Percentiles rank a stretch among this genome's conserved stretches.
phyloP scores from a whole-genome alignment of 164 flowering plant species.

The Magnolia changhungtana region DNA sequence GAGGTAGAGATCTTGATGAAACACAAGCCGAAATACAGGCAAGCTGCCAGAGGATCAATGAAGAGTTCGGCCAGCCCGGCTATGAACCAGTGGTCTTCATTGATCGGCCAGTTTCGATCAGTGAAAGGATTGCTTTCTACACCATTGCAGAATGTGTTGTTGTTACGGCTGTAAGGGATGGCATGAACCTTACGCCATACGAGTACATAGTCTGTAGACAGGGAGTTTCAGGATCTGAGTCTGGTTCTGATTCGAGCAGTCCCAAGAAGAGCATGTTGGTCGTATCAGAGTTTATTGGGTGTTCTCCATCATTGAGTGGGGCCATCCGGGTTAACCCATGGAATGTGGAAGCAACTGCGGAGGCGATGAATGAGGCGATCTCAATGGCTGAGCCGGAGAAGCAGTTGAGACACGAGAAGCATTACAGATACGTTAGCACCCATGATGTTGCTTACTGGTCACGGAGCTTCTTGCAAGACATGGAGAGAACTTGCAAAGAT shows the following conservation, averaged over 20 bases:
- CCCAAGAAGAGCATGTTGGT: conserved; percentile 76
- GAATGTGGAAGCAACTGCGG: conserved; percentile 70
- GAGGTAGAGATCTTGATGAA: conserved; percentile 62
- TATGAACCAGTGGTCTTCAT: conserved; percentile 66
- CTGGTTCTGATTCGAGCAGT: conserved; percentile 29
- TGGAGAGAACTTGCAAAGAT: conserved; percentile 70
- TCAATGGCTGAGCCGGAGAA: conserved; percentile 66
- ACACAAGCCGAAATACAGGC: conserved; percentile 49
- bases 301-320: conserved; percentile 83
- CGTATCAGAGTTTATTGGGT: conserved; percentile 76
- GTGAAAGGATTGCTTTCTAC: conserved; percentile 63
- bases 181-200: conserved; percentile 77
- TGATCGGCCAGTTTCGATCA: conserved; percentile 50
- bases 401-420: conserved; percentile 79
- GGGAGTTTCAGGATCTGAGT: conserved; percentile 35
- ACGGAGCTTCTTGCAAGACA: conserved; percentile 66
- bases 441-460: conserved; percentile 85
- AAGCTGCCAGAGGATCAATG: conserved; percentile 56
- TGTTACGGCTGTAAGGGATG: conserved; percentile 80
- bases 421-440: conserved; percentile 65
- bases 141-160: conserved; percentile 76
- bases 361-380: conserved; percentile 69
- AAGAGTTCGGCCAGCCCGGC: conserved; percentile 44
- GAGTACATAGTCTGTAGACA: conserved; percentile 71
- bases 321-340: conserved; percentile 79